Conservation (phyloP, 192 early-diverging fungal genomes). For the Pilobolus umbonatus region DNA sequence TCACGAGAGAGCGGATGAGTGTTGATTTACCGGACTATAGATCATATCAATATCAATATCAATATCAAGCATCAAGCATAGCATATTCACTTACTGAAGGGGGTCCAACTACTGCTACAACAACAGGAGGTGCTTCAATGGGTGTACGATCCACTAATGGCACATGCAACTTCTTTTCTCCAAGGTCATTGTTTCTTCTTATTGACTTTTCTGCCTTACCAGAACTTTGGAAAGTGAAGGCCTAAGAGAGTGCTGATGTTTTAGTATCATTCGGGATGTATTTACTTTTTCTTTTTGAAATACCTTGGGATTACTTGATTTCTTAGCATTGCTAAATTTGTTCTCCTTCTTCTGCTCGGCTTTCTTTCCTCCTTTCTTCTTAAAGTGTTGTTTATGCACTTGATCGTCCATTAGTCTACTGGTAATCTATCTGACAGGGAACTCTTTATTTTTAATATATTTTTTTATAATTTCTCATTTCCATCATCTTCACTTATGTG, state of each 20-base stretch:
- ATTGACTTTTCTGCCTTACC: slow-evolving; percentile 72
- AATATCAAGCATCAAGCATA: not conserved
- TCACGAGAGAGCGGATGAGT: slow-evolving; percentile 93
- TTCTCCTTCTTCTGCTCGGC: slow-evolving; percentile 73
- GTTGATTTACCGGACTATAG: slow-evolving; percentile 90
- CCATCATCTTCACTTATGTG: slow-evolving; percentile 8
- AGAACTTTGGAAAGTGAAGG: slow-evolving; percentile 67
- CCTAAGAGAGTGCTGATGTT: slow-evolving; percentile 35
- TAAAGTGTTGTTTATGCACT: slow-evolving; percentile 79
- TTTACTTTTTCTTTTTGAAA: not conserved
- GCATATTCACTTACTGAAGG: slow-evolving; percentile 60
- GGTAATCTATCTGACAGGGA: not conserved
- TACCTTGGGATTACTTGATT: slow-evolving; percentile 88
- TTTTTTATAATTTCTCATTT: slow-evolving; percentile 10
- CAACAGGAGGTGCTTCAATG: slow-evolving; percentile 81
- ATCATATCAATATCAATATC: slow-evolving; percentile 8
- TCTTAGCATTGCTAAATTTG: slow-evolving; percentile 68
- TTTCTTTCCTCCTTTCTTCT: slow-evolving; percentile 79
- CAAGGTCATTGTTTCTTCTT: slow-evolving; percentile 77
- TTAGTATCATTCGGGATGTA: not conserved
- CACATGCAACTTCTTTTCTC: slow-evolving; percentile 92
- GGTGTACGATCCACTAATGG: slow-evolving; percentile 94
- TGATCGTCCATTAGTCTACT: slow-evolving; percentile 52
- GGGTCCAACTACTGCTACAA: slow-evolving; percentile 96
- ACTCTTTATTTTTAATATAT: not conserved